phyloP scores from a whole-genome alignment of 1,284 basidiomycete species.

The Cystobasidiaceae sp. region DNA sequence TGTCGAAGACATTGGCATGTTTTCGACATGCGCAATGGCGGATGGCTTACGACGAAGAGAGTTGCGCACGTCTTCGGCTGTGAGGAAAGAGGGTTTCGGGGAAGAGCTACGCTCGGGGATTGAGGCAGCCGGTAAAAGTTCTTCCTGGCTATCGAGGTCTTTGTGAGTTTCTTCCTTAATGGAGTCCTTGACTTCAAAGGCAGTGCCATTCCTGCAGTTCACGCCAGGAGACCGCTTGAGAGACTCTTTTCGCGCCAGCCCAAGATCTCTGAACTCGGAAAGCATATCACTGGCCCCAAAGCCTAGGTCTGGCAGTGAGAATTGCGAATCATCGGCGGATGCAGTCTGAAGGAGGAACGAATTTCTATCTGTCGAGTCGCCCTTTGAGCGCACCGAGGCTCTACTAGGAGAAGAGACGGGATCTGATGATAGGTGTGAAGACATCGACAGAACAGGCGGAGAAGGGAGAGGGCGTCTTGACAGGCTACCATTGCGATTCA shows the following conservation, averaged over 20 bases:
- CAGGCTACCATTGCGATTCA: constrained; percentile 10
- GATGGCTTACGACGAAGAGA: constrained; percentile 9
- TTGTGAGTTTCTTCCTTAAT: neutral
- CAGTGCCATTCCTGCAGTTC: constrained; percentile 10
- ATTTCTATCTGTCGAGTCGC: constrained; percentile 1
- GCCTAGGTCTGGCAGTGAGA: constrained; percentile 21
- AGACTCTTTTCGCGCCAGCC: constrained; percentile 22
- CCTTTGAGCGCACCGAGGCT: neutral
- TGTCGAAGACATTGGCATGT: constrained; percentile 16
- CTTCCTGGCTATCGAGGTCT: too few species aligned
- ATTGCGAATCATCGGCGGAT: constrained; percentile 21
- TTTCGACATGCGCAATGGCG: neutral
- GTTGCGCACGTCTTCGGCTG: constrained; percentile 17
- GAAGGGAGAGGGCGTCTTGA: constrained; percentile 23
- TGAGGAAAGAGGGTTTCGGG: constrained; percentile 5
- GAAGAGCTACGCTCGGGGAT: constrained; percentile 8
- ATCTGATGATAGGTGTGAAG: neutral
- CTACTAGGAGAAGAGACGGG: neutral
- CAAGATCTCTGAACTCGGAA: constrained; percentile 18
- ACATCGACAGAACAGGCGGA: constrained; percentile 1
- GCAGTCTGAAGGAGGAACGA: constrained; percentile 5
- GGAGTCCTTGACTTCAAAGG: neutral
- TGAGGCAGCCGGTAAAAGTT: neutral
- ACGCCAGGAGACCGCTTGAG: constrained; percentile 19
- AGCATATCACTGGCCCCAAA: neutral